These are phyloP conservation scores for Drechslerella stenobrocha DNA, from an alignment of 2,329 filamentous ascomycete species.

Conservation along the genomic window DNA sequence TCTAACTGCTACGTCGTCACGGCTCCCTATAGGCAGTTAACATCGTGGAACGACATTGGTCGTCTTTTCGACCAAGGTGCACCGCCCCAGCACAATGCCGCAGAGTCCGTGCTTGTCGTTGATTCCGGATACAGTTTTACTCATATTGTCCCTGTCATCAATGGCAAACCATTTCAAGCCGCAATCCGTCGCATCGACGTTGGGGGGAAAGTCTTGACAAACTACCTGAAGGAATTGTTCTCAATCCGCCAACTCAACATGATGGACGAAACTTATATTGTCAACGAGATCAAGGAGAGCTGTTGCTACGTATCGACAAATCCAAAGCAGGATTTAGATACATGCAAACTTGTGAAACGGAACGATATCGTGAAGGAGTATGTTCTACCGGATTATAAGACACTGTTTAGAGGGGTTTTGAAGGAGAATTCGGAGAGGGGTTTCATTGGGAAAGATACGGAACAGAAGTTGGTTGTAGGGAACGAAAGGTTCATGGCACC, in stretches of 20 bases:
- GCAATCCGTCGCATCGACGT: conserved; percentile 84
- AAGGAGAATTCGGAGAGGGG: conserved; percentile 60
- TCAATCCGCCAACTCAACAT: conserved; percentile 93
- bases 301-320: conserved; percentile 80
- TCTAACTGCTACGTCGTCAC: neutral
- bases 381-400: conserved; percentile 78
- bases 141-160: conserved; percentile 81
- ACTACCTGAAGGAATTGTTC: conserved; percentile 84
- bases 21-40: conserved; percentile 61
- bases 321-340: conserved; percentile 77
- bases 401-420: conserved; percentile 66
- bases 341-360: conserved; percentile 64
- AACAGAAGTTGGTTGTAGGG: conserved; percentile 81
- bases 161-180: conserved; percentile 75
- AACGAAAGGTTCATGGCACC: conserved; percentile 92
- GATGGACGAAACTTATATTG: conserved; percentile 87
- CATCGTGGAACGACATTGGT: conserved; percentile 76
- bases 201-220: conserved; percentile 90
- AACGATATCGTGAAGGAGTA: conserved; percentile 67
- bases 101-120: conserved; percentile 82
- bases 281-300: conserved; percentile 93
- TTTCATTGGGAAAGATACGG: conserved; percentile 60
- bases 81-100: conserved; percentile 60
- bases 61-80: conserved; percentile 63
- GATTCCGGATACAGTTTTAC: conserved; percentile 94